phyloP scores from a whole-genome alignment of 2,329 filamentous ascomycete genomes.

The Microcyclospora tardicrescens region DNA sequence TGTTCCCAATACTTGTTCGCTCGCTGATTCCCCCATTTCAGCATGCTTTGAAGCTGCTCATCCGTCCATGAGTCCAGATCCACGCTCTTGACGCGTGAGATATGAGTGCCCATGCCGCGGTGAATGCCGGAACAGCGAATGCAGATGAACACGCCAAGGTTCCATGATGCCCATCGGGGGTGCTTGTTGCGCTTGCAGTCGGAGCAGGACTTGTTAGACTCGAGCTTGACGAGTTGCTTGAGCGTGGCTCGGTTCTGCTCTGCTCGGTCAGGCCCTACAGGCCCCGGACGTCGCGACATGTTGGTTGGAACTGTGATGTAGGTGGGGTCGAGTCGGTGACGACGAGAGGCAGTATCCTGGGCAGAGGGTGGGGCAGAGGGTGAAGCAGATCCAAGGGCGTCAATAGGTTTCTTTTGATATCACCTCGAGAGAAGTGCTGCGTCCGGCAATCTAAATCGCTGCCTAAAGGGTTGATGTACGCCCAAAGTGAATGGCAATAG shows the following conservation, averaged over 20 bases:
- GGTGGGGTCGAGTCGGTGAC: constrained; percentile 7
- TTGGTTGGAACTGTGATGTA: constrained; percentile 1
- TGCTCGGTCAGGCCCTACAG: constrained; percentile 64
- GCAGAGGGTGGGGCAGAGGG: constrained; percentile 8
- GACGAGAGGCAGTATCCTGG: constrained; percentile 3
- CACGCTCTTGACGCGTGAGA: constrained; percentile 94
- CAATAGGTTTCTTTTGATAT: neutral
- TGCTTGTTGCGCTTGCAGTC: constrained; percentile 99
- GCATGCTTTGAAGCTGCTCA: constrained; percentile 84
- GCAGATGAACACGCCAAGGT: constrained; percentile 91
- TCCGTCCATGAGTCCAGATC: constrained; percentile 98
- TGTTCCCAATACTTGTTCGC: constrained; percentile 99
- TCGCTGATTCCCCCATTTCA: constrained; percentile 90
- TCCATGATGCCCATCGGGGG: constrained; percentile 98
- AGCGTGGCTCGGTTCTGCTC: constrained; percentile 89
- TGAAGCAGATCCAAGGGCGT: neutral
- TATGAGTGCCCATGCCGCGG: constrained; percentile 96
- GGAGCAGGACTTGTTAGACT: constrained; percentile 90
- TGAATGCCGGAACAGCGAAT: constrained; percentile 96
- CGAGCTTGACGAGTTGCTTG: constrained; percentile 87
- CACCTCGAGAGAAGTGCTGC: no score
- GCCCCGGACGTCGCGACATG: constrained; percentile 74
- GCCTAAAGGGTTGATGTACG: no score
- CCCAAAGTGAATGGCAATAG: no score
- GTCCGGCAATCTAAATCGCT: no score